Evolutionary conservation across 495 filamentous ascomycete genomes (phyloP).

Genomic region (Tuber umbilicatum): DNA sequence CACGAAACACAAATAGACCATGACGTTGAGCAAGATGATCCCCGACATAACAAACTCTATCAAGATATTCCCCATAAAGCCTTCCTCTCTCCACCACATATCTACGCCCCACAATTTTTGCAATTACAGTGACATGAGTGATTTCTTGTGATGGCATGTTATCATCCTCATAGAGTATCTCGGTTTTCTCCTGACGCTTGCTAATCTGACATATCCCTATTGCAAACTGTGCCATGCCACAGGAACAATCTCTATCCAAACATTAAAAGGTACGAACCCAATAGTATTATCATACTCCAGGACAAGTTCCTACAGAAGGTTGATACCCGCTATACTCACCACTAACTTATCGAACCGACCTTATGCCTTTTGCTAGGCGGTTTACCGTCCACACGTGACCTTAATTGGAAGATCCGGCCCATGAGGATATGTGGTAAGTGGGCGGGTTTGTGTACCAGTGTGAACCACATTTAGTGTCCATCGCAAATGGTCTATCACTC

Average conservation of each 20-base stretch:
- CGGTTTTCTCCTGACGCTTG: not conserved
- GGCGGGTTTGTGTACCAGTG: not conserved
- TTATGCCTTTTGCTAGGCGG: not conserved
- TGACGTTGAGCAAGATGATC: not conserved
- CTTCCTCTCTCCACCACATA: not conserved
- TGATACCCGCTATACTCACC: not conserved
- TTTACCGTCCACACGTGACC: too few relatives aligned
- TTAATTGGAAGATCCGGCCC: too few relatives aligned
- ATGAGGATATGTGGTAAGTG: not conserved
- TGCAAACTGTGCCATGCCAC: too few relatives aligned
- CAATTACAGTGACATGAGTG: not conserved
- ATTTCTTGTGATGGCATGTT: not conserved
- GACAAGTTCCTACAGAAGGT: too few relatives aligned
- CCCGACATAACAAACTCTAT: not conserved
- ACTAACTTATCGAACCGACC: not conserved
- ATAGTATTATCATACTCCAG: not conserved
- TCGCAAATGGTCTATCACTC: not conserved
- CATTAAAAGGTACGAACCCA: not conserved
- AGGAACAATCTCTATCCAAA: not conserved
- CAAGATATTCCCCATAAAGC: not conserved
- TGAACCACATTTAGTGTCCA: not conserved
- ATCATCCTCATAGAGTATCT: not conserved
- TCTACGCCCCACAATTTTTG: not conserved
- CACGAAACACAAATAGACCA: not conserved
- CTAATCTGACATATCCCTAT: not conserved